Evolutionary conservation across 1,284 basidiomycete genomes (phyloP).

Genomic region (Ganoderma lingzhi): DNA sequence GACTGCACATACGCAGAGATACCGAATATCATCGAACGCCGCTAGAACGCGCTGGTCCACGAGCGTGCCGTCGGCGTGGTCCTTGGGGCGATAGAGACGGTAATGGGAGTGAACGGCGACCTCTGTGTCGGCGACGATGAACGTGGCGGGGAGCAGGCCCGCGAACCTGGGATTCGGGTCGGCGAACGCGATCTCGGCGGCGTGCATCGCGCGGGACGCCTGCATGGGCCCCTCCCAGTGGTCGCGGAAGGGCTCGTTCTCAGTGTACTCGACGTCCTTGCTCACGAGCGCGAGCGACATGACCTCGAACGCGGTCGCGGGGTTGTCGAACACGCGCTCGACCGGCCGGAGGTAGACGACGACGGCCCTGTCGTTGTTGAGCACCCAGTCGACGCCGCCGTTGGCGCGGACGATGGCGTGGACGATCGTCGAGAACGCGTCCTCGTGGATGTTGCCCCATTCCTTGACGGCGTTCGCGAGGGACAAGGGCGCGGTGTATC

Average conservation of each 20-base stretch:
- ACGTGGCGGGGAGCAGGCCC: neutral
- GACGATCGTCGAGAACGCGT: slow-evolving; percentile 11
- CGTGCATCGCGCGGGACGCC: neutral
- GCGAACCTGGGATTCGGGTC: neutral
- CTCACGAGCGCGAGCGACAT: neutral
- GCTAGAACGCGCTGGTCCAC: neutral
- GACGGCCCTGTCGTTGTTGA: neutral
- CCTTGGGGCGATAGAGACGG: neutral
- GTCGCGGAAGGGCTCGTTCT: neutral
- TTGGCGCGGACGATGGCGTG: neutral
- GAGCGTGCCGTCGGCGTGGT: neutral
- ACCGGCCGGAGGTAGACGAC: neutral
- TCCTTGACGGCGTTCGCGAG: slow-evolving; percentile 10
- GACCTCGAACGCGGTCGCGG: slow-evolving; percentile 7
- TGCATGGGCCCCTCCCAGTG: neutral
- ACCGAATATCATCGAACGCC: neutral
- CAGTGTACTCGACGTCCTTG: neutral
- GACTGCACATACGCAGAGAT: neutral
- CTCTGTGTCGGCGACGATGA: slow-evolving; percentile 4
- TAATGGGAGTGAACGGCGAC: neutral
- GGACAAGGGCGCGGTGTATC: slow-evolving; percentile 6
- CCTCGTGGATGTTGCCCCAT: slow-evolving; percentile 8
- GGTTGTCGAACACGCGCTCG: neutral
- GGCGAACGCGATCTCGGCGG: neutral
- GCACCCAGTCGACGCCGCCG: neutral